Evolutionary conservation across 192 early-diverging fungal species (phyloP), one percentile per base, ranked within the genome.

Genomic region (Spizellomyces punctatus): DNA sequence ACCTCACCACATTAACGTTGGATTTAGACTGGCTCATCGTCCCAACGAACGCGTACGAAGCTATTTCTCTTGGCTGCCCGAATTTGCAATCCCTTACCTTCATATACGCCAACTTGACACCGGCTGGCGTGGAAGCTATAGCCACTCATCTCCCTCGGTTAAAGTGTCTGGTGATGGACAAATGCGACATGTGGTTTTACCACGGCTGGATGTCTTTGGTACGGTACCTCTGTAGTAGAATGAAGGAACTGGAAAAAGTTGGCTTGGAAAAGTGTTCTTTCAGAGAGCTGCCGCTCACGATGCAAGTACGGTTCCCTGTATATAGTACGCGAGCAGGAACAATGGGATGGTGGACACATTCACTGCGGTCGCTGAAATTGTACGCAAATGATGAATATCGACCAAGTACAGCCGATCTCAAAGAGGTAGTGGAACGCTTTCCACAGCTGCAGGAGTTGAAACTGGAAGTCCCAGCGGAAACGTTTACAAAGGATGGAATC

Each of bases 71-170:
- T 22, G 54, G 54, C n/a, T 56, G 54, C 7, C 54, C 54, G n/a
- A 56, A 56, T 56, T 56, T 56, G 54, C n/a, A 56, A 22, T 56
- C 54, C n/a, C 54, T 56, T 22, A 56, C n/a, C n/a, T 56, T 56
- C 22, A n/a, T 56, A 19, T 56, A 56, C 54, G 54, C 54, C 54
- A 56, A 19, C 22, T 56, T 56, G n/a, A n/a, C n/a, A n/a, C 54
- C 54, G 54, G 22, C 54, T 6, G 54, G 54, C 7, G n/a, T 56
- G 22, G 22, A n/a, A 22, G 54, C n/a, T 7, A 56, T 56, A 6
- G 54, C 54, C 4, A 22, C n/a, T 19, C n/a, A n/a, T 56, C 54
- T 56, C 22, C 54, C 54, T 56, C n/a, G 54, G n/a, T 56, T 56
- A 56, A 56, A 56, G 7, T n/a, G 22, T 19, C 54, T 56, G 7